Conservation (phyloP, 192 early-diverging fungal genomes). For the Coemansia sp. region DNA sequence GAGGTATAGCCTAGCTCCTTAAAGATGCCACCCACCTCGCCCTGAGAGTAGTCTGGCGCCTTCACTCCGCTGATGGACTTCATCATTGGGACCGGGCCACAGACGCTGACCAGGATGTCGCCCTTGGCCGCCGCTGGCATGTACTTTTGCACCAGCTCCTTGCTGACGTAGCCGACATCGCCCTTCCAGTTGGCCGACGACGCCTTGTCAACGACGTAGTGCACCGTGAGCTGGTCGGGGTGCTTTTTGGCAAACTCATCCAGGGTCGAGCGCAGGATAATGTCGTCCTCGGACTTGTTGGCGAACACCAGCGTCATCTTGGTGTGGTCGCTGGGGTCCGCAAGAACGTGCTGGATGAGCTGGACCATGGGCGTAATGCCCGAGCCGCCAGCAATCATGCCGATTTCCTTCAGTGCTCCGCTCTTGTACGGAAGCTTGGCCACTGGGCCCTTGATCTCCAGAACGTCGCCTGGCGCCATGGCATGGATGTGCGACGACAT, state of each 20-base stretch:
- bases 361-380: slow-evolving; percentile 85
- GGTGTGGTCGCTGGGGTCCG: slow-evolving; percentile 65
- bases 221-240: slow-evolving; percentile 63
- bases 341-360: slow-evolving; percentile 65
- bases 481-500: slow-evolving; percentile 65
- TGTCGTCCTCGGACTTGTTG: slow-evolving; percentile 75
- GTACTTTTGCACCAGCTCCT: slow-evolving; percentile 66
- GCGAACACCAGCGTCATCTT: slow-evolving; percentile 75
- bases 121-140: slow-evolving; percentile 60
- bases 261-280: slow-evolving; percentile 67
- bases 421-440: slow-evolving; percentile 68
- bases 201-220: slow-evolving; percentile 66
- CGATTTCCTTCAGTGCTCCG: slow-evolving; percentile 63
- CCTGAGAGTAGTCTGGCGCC: slow-evolving; percentile 78
- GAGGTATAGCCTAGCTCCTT: slow-evolving; percentile 73
- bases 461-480: slow-evolving; percentile 67
- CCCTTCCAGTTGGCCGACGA: slow-evolving; percentile 63
- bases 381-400: slow-evolving; percentile 84
- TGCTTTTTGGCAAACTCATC: slow-evolving; percentile 59
- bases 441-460: slow-evolving; percentile 83
- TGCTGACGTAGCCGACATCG: slow-evolving; percentile 71
- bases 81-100: slow-evolving; percentile 74
- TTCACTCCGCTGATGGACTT: slow-evolving; percentile 73
- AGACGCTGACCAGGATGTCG: slow-evolving; percentile 60
- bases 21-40: slow-evolving; percentile 78